Base-by-base conservation (phyloP, 2,329 filamentous ascomycete species). In the Mycosphaerella sp. region DNA sequence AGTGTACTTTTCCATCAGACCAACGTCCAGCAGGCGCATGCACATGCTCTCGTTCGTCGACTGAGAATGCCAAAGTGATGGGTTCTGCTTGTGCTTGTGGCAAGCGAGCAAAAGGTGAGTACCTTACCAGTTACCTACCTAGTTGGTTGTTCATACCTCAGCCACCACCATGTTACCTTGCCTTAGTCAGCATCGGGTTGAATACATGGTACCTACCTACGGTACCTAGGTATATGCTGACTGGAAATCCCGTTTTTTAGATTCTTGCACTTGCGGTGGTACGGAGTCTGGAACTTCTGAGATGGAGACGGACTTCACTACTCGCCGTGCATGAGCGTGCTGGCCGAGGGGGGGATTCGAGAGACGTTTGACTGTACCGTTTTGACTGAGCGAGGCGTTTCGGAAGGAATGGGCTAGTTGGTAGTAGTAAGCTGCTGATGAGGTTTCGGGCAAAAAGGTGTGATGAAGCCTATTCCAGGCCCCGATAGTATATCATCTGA, bases 21-120 rank as follows among this genome's bases (percentile, higher is more conserved):
- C 83, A 86, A 63, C 84, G 89, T 53, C 86, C 87, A 21, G 87
- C 85, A 55, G 87, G 87, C 56, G 76, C 84, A 66, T 95, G 90
- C 76, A 95, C 85, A 36, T 95, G 90, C 70, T 85, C 88, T 60
- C 82, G 87, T 51, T 79, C 87, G 1, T 66, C 74, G 2, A 75
- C 76, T 17, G 89, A 95, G 77, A 95, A 95, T 73, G 70, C 74
- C n/a, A 72, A 77, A 46, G 68, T 76, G 2, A 58, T 73, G 3
- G 86, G 85, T 14, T 74, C 76, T 41, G 79, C 85, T 4, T 95
- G 91, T 70, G 76, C 81, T 6, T 95, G 91, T 70, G 91, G 91
- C 58, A 79, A 84, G 70, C 80, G 90, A 26, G 34, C 50, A 12
- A 53, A 41, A 2, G 49, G 49, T 52, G 26, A 52, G 42, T 21